phyloP scores from a whole-genome alignment of 495 filamentous ascomycete genomes.

The Xylaria castorea region DNA sequence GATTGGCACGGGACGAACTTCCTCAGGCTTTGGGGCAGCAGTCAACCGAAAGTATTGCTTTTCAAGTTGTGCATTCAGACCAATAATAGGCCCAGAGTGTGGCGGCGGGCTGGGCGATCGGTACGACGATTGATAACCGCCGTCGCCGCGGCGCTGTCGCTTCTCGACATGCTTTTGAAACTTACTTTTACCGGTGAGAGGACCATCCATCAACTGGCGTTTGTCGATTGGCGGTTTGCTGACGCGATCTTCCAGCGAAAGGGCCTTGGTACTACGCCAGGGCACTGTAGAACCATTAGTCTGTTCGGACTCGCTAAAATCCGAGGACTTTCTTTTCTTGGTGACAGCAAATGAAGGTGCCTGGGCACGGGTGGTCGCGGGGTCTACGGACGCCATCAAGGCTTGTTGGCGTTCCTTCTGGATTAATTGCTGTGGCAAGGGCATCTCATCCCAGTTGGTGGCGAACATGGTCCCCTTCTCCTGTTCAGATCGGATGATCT shows the following conservation, averaged over 20 bases:
- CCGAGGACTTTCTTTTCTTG: conserved; percentile 86
- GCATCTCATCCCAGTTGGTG: conserved; percentile 82
- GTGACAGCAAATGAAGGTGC: conserved; percentile 36
- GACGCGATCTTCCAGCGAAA: conserved; percentile 78
- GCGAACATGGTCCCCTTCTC: conserved; percentile 69
- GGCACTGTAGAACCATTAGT: conserved; percentile 58
- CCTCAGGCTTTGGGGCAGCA: conserved; percentile 80
- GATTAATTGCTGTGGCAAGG: conserved; percentile 88
- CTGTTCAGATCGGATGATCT: conserved; percentile 81
- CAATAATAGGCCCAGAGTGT: conserved; percentile 79
- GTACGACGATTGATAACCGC: conserved; percentile 66
- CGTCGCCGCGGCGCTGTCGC: conserved; percentile 84
- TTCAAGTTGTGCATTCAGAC: conserved; percentile 82
- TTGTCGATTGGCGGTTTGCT: conserved; percentile 65
- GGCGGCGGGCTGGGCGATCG: conserved; percentile 67
- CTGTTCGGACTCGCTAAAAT: conserved; percentile 55
- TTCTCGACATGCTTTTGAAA: conserved; percentile 86
- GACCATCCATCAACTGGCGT: conserved; percentile 56
- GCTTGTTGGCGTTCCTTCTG: conserved; percentile 68
- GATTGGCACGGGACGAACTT: conserved; percentile 83
- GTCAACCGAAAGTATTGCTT: conserved; percentile 96
- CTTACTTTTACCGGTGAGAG: conserved; percentile 73
- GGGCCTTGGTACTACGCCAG: conserved; percentile 74
- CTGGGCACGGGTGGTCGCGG: conserved; percentile 20
- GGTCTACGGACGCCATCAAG: conserved; percentile 34